These are phyloP conservation scores for Xylaria nigripes DNA, from an alignment of 495 filamentous ascomycete species.

Conservation along the genomic window DNA sequence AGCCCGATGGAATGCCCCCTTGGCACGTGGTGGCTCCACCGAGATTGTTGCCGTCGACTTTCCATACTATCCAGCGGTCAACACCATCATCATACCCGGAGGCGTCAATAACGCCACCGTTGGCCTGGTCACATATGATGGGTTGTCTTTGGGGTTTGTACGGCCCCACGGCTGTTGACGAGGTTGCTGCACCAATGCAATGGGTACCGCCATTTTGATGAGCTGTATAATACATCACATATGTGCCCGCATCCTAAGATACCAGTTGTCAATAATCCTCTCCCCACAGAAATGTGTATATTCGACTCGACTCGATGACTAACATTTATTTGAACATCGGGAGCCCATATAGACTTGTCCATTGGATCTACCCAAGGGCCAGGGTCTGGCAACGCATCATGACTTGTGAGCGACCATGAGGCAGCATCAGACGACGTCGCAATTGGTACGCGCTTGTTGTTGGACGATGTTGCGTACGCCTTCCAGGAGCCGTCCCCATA, in stretches of 20 bases:
- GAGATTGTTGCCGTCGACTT: conserved; percentile 51
- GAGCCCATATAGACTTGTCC: conserved; percentile 22
- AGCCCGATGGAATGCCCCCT: conserved; percentile 16
- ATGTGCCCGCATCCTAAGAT: conserved; percentile 33
- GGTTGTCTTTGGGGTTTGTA: conserved; percentile 36
- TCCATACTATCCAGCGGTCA: conserved; percentile 50
- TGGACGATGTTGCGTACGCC: conserved; percentile 23
- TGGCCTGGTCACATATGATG: conserved; percentile 39
- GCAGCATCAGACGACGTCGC: conserved; percentile 23
- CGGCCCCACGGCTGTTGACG: conserved; percentile 36
- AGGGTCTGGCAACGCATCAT: conserved; percentile 22
- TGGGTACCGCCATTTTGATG: conserved; percentile 33
- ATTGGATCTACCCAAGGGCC: conserved; percentile 23
- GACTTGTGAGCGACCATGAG: conserved; percentile 19
- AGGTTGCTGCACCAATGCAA: conserved; percentile 46
- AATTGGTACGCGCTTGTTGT: conserved; percentile 21
- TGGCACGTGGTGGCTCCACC: conserved; percentile 26
- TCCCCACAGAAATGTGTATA: background rate
- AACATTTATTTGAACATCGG: conserved; percentile 27
- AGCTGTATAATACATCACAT: conserved; percentile 52
- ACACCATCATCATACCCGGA: conserved; percentile 47
- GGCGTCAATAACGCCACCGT: conserved; percentile 50
- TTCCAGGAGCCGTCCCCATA: conserved; percentile 26
- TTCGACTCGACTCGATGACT: background rate
- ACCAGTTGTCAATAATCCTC: background rate